These are phyloP conservation scores for Penicillium daleae DNA, from an alignment of 495 filamentous ascomycete genomes.

Conservation along the genomic window DNA sequence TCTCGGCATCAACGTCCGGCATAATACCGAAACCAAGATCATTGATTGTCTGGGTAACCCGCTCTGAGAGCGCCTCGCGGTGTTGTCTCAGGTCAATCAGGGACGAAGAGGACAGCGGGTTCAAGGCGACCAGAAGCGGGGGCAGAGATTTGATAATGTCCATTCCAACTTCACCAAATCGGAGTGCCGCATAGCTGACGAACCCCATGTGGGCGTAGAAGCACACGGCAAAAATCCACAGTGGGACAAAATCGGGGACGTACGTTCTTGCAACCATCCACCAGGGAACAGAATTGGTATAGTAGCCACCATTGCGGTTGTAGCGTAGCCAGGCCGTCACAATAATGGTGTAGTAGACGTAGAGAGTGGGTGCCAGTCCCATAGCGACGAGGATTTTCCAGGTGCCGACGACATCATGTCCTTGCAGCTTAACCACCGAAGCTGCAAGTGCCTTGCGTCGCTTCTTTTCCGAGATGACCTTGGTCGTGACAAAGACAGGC, in stretches of 20 bases:
- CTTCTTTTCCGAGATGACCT: slow-evolving; percentile 85
- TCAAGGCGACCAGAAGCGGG: slow-evolving; percentile 77
- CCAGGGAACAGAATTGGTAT: slow-evolving; percentile 32
- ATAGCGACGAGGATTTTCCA: slow-evolving; percentile 97
- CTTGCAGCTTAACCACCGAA: slow-evolving; percentile 91
- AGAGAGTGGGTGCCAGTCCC: slow-evolving; percentile 82
- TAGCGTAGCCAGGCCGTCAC: slow-evolving; percentile 76
- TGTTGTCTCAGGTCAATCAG: slow-evolving; percentile 70
- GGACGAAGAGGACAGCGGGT: slow-evolving; percentile 74
- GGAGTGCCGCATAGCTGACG: slow-evolving; percentile 85
- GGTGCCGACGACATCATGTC: slow-evolving; percentile 90
- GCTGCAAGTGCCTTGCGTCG: slow-evolving; percentile 84
- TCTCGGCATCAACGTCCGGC: slow-evolving; percentile 79
- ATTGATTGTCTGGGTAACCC: slow-evolving; percentile 85
- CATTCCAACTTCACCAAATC: slow-evolving; percentile 92
- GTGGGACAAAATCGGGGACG: slow-evolving; percentile 71
- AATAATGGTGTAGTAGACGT: slow-evolving; percentile 73
- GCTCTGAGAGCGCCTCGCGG: slow-evolving; percentile 67
- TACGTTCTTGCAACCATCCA: slow-evolving; percentile 44
- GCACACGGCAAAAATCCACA: slow-evolving; percentile 66
- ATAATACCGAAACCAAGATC: slow-evolving; percentile 88
- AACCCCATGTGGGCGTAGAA: slow-evolving; percentile 76
- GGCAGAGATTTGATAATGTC: slow-evolving; percentile 89
- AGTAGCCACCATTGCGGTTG: slow-evolving; percentile 73
- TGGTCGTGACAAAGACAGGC: slow-evolving; percentile 89